Base-by-base conservation (phyloP, 148 eudicot genomes). In the Rhododendron henanense region DNA sequence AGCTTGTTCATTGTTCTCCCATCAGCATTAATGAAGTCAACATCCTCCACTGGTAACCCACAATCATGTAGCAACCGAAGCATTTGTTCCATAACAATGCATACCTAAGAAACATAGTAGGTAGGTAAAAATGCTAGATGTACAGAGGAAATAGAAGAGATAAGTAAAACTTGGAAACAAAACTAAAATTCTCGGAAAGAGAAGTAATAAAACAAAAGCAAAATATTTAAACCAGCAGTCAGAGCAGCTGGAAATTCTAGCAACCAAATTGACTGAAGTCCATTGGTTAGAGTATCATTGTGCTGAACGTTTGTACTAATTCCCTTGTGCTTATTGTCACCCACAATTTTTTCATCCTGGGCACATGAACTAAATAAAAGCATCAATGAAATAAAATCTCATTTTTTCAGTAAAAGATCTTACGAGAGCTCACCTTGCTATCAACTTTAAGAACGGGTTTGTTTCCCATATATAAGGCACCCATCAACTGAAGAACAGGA, bases 401-500 rank as follows among this genome's bases (percentile, higher is more conserved):
- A 53, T 53, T 15, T 15, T 28, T 74, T n/a, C 57, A 28, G 11
- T 44, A 55, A 21, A 83, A 73, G 80, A 48, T 81, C 31, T 74
- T 5, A 50, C 4, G 8, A 8, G 44, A 80, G 18, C 57, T 44
- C 88, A 95, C 98, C 98, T 97, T 97, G 94, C 99, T 97, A 88
- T 97, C 98, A 85, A 97, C 99, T 93, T 97, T 97, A 79, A 97
- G 94, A 67, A 94, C 84, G 77, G 98, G 96, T 84, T 97, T 97
- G 89, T 97, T 97, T 51, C 99, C 99, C 99, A 97, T 97, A 90
- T 95, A 97, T 86, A 97, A 96, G 2, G 99, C 98, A 59, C 99
- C 99, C 99, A 97, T 97, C 91, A 97, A 82, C 89, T 97, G 99
- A 81, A 97, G 95, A 86, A 93, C 81, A 63, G 99, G 99, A 88